Conservation (phyloP, 148 eudicot species). For the Simmondsia chinensis region DNA sequence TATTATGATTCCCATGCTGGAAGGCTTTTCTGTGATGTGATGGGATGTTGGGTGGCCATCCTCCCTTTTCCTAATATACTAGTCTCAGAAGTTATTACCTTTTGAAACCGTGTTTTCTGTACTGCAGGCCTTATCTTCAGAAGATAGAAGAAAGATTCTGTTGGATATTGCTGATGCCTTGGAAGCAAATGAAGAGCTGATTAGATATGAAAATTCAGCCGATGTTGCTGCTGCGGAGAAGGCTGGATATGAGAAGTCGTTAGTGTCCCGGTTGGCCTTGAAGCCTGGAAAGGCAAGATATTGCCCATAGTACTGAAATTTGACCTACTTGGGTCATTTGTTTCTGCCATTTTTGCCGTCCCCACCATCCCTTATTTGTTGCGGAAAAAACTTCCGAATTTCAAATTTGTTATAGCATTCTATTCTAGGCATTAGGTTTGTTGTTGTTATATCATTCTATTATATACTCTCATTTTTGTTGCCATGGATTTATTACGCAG, state of each 20-base stretch:
- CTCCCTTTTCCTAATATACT: no score
- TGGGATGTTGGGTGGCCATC: slow-evolving; percentile 2
- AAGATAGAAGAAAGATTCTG: slow-evolving; percentile 67
- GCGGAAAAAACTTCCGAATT: no score
- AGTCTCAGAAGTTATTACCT: no score
- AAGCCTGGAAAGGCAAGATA: slow-evolving; percentile 78
- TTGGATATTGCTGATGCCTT: slow-evolving; percentile 77
- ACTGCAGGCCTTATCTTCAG: slow-evolving; percentile 59
- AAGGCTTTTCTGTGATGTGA: no score
- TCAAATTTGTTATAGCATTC: no score
- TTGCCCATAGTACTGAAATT: not conserved
- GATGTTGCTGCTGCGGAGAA: slow-evolving; percentile 64
- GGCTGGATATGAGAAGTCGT: slow-evolving; percentile 76
- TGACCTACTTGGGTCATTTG: slow-evolving; percentile 4
- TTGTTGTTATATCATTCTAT: no score
- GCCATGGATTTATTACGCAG: slow-evolving; percentile 28
- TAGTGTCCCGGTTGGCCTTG: slow-evolving; percentile 64
- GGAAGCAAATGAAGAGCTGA: slow-evolving; percentile 56
- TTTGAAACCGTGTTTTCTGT: not conserved
- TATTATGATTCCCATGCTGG: no score
- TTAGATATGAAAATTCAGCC: slow-evolving; percentile 62
- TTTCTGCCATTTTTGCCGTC: not conserved
- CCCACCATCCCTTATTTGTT: no score
- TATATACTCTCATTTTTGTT: no score
- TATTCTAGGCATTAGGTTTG: not conserved